Conservation (phyloP, 176 grass and related monocot species). For the Phoenix dactylifera region DNA sequence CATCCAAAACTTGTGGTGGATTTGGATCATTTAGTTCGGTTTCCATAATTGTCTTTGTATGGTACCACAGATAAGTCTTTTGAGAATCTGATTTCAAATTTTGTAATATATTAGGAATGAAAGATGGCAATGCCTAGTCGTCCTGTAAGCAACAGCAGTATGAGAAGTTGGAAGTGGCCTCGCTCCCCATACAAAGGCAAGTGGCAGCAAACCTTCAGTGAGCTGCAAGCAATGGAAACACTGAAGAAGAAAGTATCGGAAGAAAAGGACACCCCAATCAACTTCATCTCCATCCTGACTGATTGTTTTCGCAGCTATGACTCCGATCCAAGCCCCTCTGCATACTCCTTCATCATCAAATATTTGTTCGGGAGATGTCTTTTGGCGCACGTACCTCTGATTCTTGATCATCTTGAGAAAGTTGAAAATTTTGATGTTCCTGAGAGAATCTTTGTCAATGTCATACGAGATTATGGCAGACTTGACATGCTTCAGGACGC, state of each 20-base stretch:
- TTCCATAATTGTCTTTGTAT: too few species aligned
- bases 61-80: too few species aligned
- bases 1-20: too few species aligned
- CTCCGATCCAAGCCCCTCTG: not conserved
- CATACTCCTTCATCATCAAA: slow-evolving; percentile 12
- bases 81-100: too few species aligned
- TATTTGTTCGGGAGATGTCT: slow-evolving; percentile 2
- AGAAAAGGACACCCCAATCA: not conserved
- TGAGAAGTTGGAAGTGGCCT: slow-evolving; percentile 1
- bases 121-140: too few species aligned
- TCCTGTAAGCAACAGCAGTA: not conserved
- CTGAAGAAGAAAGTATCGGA: slow-evolving; percentile 12
- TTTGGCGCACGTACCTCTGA: not conserved
- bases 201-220: slow-evolving; percentile 3
- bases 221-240: slow-evolving; percentile 8
- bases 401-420: slow-evolving; percentile 15
- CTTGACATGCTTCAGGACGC: slow-evolving; percentile 15
- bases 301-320: slow-evolving; percentile 10
- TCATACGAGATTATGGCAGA: slow-evolving; percentile 11
- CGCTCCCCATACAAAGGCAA: slow-evolving; percentile 8
- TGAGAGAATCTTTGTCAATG: slow-evolving; percentile 22
- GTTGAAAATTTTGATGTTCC: slow-evolving; percentile 10
- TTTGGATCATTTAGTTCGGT: too few species aligned
- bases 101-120: too few species aligned
- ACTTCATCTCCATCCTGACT: slow-evolving; percentile 7